Percentiles rank a stretch among this genome's conserved stretches.
Evolutionary conservation across 192 early-diverging fungal species (phyloP).

Genomic region (Backusella parvicylindrica): DNA sequence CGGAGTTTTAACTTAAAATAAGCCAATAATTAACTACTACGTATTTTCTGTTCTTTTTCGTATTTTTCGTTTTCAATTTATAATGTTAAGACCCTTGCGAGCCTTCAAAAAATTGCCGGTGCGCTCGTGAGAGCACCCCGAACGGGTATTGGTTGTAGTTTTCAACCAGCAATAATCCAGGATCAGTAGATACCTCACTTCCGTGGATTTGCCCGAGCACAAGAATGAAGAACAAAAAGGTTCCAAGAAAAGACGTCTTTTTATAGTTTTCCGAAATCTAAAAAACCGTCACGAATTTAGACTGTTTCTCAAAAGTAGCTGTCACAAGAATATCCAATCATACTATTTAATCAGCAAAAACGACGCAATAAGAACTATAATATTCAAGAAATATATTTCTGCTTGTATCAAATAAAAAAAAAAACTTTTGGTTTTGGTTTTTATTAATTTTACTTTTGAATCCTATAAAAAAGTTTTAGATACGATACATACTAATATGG

Average conservation of each 20-base stretch:
- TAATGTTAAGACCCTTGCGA: slow-evolving; percentile 11
- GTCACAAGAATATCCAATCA: not conserved
- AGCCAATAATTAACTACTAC: not conserved
- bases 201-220: slow-evolving; percentile 41
- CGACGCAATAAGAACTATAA: not conserved
- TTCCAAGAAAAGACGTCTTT: not conserved
- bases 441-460: no score
- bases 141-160: slow-evolving; percentile 38
- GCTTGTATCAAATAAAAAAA: no score
- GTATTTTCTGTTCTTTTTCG: not conserved
- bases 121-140: slow-evolving; percentile 18
- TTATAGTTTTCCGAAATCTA: slow-evolving; percentile 16
- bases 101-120: slow-evolving; percentile 29
- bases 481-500: no score
- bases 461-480: no score
- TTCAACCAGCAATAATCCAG: slow-evolving; percentile 44
- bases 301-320: not conserved
- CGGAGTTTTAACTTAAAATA: no score
- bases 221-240: slow-evolving; percentile 26
- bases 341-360: not conserved
- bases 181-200: slow-evolving; percentile 36
- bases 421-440: no score
- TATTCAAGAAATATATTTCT: not conserved
- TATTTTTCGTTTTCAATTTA: slow-evolving; percentile 19
- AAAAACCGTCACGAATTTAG: not conserved